Evolutionary conservation across 2,329 filamentous ascomycete genomes (phyloP).

Genomic region (Colletotrichum sp.): DNA sequence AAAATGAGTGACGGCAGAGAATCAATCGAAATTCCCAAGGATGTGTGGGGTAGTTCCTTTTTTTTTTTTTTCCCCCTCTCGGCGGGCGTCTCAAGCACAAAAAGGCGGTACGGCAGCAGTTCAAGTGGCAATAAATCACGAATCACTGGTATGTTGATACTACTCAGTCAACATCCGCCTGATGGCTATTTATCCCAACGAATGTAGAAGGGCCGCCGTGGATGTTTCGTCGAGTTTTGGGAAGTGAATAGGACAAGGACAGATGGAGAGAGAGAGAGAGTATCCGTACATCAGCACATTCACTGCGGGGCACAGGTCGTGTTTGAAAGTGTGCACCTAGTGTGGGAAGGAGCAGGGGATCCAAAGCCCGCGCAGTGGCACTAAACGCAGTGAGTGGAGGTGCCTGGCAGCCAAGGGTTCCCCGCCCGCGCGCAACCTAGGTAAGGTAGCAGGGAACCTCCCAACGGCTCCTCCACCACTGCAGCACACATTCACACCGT

Average conservation of each 20-base stretch:
- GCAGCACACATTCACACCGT: neutral
- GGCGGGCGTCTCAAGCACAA: neutral
- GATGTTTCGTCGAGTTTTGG: neutral
- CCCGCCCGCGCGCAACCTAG: neutral
- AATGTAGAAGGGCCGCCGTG: neutral
- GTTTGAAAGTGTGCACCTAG: neutral
- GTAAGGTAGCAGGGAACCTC: neutral
- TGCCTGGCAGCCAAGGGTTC: neutral
- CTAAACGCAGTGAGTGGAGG: neutral
- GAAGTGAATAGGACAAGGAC: neutral
- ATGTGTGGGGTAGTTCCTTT: constrained; percentile 4
- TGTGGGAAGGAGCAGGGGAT: neutral
- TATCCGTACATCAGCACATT: neutral
- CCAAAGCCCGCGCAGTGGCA: neutral
- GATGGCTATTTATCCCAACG: neutral
- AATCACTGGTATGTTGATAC: neutral
- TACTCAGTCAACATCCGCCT: constrained; percentile 15
- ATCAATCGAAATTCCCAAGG: constrained; percentile 7
- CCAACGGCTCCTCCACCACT: neutral
- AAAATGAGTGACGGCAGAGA: constrained; percentile 1
- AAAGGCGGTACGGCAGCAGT: neutral
- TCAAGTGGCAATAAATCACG: constrained; percentile 4
- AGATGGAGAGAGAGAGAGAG: neutral
- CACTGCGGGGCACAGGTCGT: constrained; percentile 12
- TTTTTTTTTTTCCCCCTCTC: neutral